phyloP scores from a whole-genome alignment of 768 basidiomycete species.

The Suillus brevipes region DNA sequence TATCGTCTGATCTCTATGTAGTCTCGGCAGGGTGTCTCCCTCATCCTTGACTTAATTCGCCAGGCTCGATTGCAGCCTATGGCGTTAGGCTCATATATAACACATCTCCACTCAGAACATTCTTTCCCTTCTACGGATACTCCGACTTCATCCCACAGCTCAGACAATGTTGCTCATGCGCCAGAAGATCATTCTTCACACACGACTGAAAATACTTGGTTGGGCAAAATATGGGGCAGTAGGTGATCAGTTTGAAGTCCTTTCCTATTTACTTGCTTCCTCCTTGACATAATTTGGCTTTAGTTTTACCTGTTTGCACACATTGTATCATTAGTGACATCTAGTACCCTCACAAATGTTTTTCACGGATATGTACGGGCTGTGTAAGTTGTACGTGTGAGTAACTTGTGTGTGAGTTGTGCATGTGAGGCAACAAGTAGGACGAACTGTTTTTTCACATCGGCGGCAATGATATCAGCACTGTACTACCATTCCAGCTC shows the following conservation, averaged over 20 bases:
- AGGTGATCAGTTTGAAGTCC: slow-evolving; percentile 19
- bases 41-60: slow-evolving; percentile 76
- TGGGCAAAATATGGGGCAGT: slow-evolving; percentile 26
- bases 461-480: slow-evolving; percentile 1
- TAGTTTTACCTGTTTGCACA: slow-evolving; percentile 13
- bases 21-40: slow-evolving; percentile 87
- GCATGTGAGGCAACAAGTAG: neutral
- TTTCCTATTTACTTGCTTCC: slow-evolving; percentile 20
- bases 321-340: slow-evolving; percentile 35
- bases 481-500: neutral
- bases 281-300: slow-evolving; percentile 13
- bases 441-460: slow-evolving; percentile 11
- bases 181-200: slow-evolving; percentile 17
- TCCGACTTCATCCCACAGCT: slow-evolving; percentile 16
- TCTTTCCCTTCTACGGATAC: slow-evolving; percentile 28
- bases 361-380: slow-evolving; percentile 8
- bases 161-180: slow-evolving; percentile 16
- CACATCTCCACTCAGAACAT: slow-evolving; percentile 34
- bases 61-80: slow-evolving; percentile 67
- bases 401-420: neutral
- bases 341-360: slow-evolving; percentile 22
- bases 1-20: slow-evolving; percentile 29
- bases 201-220: slow-evolving; percentile 23
- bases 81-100: slow-evolving; percentile 40
- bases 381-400: neutral